These are phyloP conservation scores for Dendrobium chrysotoxum DNA, from an alignment of 106 monocot species.

Conservation along the genomic window DNA sequence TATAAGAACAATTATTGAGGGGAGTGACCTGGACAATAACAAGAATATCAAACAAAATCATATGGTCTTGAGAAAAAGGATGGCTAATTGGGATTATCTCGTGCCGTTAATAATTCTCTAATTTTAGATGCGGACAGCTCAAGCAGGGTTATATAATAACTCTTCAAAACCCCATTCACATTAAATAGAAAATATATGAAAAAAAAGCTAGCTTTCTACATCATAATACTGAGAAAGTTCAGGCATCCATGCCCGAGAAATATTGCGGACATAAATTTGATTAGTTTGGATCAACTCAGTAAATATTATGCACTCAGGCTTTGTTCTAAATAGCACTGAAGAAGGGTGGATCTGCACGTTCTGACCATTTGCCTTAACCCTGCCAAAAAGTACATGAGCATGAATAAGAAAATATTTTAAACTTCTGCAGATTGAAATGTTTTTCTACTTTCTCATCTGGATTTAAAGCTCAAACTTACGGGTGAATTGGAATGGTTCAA, in stretches of 20 bases:
- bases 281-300: conserved; percentile 81
- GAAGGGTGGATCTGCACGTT: conserved; percentile 91
- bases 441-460: not conserved
- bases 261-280: conserved; percentile 65
- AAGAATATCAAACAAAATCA: too few species aligned
- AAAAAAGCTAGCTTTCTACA: too few species aligned
- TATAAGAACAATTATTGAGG: too few species aligned
- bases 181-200: too few species aligned
- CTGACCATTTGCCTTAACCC: conserved; percentile 61
- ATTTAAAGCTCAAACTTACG: too few species aligned
- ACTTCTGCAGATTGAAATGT: not conserved
- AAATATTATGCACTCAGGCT: conserved; percentile 77
- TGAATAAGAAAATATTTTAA: not conserved
- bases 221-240: conserved; percentile 80
- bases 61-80: too few species aligned
- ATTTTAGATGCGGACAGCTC: too few species aligned
- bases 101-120: too few species aligned
- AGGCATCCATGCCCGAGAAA: conserved; percentile 78
- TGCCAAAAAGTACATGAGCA: conserved; percentile 7
- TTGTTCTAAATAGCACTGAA: conserved; percentile 59
- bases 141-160: too few species aligned
- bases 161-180: too few species aligned
- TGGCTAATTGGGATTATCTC: too few species aligned
- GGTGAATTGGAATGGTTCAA: not conserved
- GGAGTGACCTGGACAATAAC: too few species aligned